Percentiles rank a stretch among this genome's conserved stretches.
phyloP scores from a whole-genome alignment of 2,329 filamentous ascomycete species.

The Myriosclerotinia curreyana region DNA sequence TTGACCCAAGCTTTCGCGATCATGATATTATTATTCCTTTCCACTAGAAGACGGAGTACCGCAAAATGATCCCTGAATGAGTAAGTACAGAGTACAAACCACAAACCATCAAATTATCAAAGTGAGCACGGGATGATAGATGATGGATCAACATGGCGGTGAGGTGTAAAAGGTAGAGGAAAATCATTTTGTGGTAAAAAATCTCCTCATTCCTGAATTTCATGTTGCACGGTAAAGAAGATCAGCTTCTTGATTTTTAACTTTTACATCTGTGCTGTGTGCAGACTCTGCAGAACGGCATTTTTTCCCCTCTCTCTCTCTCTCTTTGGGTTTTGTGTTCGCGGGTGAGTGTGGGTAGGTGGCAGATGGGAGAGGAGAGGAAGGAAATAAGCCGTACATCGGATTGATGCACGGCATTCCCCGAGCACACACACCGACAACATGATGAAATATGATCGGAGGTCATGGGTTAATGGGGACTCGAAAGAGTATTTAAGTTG shows the following conservation, averaged over 20 bases:
- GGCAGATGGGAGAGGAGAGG: too few species aligned
- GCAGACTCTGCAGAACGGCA: background rate
- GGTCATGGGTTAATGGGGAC: background rate
- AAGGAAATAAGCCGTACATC: background rate
- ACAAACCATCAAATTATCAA: background rate
- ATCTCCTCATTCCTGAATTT: background rate
- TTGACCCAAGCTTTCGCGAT: background rate
- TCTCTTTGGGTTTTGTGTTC: too few species aligned
- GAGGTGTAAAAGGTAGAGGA: background rate
- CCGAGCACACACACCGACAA: background rate
- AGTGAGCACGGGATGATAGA: conserved; percentile 7
- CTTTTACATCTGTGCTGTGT: background rate
- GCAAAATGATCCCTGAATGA: too few species aligned
- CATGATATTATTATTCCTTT: background rate
- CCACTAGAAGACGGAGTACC: too few species aligned
- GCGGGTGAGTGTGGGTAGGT: too few species aligned
- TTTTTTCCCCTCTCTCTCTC: too few species aligned
- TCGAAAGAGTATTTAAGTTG: background rate
- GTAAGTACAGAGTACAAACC: background rate
- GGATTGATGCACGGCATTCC: conserved; percentile 1
- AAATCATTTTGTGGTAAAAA: background rate
- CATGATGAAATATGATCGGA: background rate
- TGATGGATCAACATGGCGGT: conserved; percentile 15
- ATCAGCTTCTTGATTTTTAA: background rate
- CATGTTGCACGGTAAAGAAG: background rate